phyloP scores from a whole-genome alignment of 345 rosid genomes.

The Populus tremula region DNA sequence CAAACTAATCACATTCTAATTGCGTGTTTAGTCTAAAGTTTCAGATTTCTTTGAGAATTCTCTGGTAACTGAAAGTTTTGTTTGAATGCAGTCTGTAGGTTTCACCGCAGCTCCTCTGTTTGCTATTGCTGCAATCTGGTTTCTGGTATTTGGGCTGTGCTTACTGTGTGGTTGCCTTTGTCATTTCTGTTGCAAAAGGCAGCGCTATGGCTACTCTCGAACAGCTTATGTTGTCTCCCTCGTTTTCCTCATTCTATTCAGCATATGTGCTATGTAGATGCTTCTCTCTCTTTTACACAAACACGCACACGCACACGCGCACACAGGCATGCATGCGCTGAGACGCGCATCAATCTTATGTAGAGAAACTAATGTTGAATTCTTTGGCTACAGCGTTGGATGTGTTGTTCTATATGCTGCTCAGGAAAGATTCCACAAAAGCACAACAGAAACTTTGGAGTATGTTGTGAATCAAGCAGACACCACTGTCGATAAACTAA shows the following conservation, averaged over 20 bases:
- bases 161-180: conserved; percentile 47
- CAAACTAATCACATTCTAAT: background rate
- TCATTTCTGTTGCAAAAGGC: conserved; percentile 44
- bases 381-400: conserved; percentile 59
- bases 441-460: conserved; percentile 63
- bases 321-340: no score
- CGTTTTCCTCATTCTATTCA: conserved; percentile 58
- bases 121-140: conserved; percentile 64
- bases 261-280: conserved; percentile 61
- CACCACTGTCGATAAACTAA: conserved; percentile 51
- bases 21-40: background rate
- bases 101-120: conserved; percentile 76
- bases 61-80: conserved; percentile 12
- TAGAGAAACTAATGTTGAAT: background rate
- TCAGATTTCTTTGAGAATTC: background rate
- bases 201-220: conserved; percentile 55
- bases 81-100: conserved; percentile 73
- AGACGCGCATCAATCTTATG: background rate
- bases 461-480: conserved; percentile 78
- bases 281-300: background rate
- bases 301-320: no score
- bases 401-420: conserved; percentile 73
- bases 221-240: conserved; percentile 68
- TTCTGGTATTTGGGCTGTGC: conserved; percentile 67
- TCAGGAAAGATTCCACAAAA: conserved; percentile 63